These are phyloP conservation scores for Podaxis sp. DNA, from an alignment of 768 basidiomycete species.

Conservation along the genomic window DNA sequence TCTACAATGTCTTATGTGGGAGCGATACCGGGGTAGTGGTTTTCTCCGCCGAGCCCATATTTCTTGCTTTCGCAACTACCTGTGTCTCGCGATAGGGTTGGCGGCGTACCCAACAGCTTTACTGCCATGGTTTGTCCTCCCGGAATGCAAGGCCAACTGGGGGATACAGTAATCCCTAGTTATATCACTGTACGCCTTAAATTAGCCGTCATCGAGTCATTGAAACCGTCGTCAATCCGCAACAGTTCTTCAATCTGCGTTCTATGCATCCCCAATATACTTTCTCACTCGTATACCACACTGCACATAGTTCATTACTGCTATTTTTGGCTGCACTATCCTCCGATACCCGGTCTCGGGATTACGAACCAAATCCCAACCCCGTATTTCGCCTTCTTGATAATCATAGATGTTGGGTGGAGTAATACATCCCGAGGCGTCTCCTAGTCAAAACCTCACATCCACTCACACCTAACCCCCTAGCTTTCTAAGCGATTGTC, in stretches of 20 bases:
- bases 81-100: too few species aligned
- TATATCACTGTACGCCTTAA: too few species aligned
- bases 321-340: conserved; percentile 25
- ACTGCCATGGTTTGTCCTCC: too few species aligned
- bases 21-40: too few species aligned
- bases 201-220: too few species aligned
- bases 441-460: conserved; percentile 22
- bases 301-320: conserved; percentile 21
- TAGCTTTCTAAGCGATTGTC: conserved; percentile 17
- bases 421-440: conserved; percentile 19
- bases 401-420: neutral
- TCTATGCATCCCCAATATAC: neutral
- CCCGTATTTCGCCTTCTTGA: neutral
- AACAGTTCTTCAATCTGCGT: neutral
- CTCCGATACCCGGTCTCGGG: conserved; percentile 26
- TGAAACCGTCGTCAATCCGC: neutral
- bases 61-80: too few species aligned
- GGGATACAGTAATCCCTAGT: too few species aligned
- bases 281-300: neutral
- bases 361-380: neutral
- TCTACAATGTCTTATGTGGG: too few species aligned
- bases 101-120: too few species aligned
- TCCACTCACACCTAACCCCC: conserved; percentile 12
- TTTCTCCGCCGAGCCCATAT: too few species aligned
- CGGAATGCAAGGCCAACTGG: too few species aligned